Conservation (phyloP, 1,139 yeast genomes). For the Suhomyces choctaworum region DNA sequence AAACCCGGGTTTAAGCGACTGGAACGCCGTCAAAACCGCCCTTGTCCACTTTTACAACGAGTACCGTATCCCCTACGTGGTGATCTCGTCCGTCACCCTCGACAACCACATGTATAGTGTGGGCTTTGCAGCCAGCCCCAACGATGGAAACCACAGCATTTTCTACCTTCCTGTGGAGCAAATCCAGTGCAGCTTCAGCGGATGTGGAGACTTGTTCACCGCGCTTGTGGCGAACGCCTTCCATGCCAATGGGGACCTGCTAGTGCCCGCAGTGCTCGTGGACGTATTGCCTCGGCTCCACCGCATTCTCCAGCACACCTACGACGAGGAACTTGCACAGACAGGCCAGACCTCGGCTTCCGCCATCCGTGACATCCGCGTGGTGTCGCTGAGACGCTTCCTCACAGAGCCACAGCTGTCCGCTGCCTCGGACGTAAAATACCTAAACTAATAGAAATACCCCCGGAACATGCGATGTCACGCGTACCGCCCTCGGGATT, state of each 20-base stretch:
- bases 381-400: constrained; percentile 28
- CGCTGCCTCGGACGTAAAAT: too few relatives aligned
- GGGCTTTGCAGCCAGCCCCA: constrained; percentile 23
- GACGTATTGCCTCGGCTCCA: constrained; percentile 31
- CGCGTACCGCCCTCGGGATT: too few relatives aligned
- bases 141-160: constrained; percentile 10
- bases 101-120: constrained; percentile 36
- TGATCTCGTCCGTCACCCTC: constrained; percentile 36
- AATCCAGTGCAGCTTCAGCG: constrained; percentile 42
- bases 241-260: constrained; percentile 20
- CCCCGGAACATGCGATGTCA: background rate
- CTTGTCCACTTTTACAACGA: constrained; percentile 20
- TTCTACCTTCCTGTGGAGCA: constrained; percentile 34
- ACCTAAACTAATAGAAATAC: constrained; percentile 1
- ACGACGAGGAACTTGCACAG: constrained; percentile 22
- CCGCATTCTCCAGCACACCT: constrained; percentile 31
- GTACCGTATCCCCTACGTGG: constrained; percentile 31
- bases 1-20: constrained; percentile 20
- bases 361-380: constrained; percentile 33
- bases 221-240: constrained; percentile 41
- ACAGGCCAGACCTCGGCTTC: constrained; percentile 16
- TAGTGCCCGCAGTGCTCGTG: constrained; percentile 30
- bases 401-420: constrained; percentile 11
- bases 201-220: constrained; percentile 49
- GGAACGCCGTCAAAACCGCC: constrained; percentile 26